Conservation (phyloP, 192 early-diverging fungal genomes). For the Umbelopsis isabellina region DNA sequence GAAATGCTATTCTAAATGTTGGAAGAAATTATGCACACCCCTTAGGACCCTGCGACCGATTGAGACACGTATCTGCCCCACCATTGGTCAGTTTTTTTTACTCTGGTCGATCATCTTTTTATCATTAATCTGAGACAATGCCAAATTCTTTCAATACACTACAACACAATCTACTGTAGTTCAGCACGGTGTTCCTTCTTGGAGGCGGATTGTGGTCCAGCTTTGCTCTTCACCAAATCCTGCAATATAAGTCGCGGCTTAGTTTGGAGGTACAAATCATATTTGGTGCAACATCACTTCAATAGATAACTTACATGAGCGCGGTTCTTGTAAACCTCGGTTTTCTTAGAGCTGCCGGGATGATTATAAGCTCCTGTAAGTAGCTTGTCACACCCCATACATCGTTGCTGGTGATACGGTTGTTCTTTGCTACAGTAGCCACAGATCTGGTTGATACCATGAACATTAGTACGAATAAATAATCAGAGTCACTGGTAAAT, state of each 20-base stretch:
- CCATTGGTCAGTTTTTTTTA: too few species aligned
- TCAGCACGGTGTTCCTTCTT: constrained; percentile 11
- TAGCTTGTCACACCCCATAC: constrained; percentile 5
- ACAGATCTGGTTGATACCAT: not conserved
- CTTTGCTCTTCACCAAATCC: constrained; percentile 6
- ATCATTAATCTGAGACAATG: too few species aligned
- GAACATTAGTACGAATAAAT: too few species aligned
- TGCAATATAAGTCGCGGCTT: not conserved
- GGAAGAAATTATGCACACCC: too few species aligned
- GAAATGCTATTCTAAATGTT: too few species aligned
- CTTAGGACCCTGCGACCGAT: too few species aligned
- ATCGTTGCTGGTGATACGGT: constrained; percentile 10
- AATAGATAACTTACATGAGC: not conserved
- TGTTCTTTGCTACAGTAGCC: constrained; percentile 12
- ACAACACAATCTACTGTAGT: not conserved
- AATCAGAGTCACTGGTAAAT: not conserved
- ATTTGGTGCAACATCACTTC: not conserved
- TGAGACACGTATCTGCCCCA: too few species aligned
- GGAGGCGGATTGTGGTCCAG: not conserved
- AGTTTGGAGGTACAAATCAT: not conserved
- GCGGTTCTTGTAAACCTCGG: not conserved
- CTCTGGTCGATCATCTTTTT: too few species aligned
- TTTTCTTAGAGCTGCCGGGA: not conserved
- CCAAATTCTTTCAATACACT: too few species aligned
- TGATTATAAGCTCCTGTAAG: constrained; percentile 4